phyloP scores from a whole-genome alignment of 768 basidiomycete species.

The Suillus placidus region DNA sequence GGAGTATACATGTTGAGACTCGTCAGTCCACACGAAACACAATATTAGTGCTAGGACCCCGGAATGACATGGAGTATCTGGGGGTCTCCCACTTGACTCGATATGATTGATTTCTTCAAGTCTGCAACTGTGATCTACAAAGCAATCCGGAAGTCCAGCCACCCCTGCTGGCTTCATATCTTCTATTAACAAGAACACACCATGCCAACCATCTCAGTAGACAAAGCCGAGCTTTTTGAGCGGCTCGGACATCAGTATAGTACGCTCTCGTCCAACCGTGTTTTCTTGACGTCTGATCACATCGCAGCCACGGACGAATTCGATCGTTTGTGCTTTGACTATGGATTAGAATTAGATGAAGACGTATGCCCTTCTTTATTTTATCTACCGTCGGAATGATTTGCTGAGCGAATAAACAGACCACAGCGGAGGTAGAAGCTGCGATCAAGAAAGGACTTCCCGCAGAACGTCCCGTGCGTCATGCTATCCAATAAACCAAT shows the following conservation, averaged over 20 bases:
- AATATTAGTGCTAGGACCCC: neutral
- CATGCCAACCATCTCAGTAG: constrained; percentile 96
- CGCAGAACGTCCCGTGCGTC: constrained; percentile 74
- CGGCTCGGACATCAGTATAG: constrained; percentile 83
- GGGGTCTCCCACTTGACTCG: constrained; percentile 17
- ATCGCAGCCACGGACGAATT: constrained; percentile 87
- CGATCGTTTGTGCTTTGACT: constrained; percentile 94
- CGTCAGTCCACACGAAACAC: neutral
- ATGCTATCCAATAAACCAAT: neutral
- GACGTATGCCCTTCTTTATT: constrained; percentile 63
- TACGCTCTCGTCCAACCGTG: constrained; percentile 34
- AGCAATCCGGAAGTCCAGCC: neutral
- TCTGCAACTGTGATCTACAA: constrained; percentile 2
- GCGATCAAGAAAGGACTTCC: constrained; percentile 83
- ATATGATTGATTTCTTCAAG: constrained; percentile 11
- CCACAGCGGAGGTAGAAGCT: constrained; percentile 84
- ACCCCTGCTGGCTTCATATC: neutral
- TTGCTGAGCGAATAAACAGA: constrained; percentile 49
- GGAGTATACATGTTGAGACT: neutral
- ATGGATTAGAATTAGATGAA: constrained; percentile 96
- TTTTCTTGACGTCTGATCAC: constrained; percentile 12
- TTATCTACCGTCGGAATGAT: neutral
- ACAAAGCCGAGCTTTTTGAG: constrained; percentile 93
- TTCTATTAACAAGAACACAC: constrained; percentile 7
- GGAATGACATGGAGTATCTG: constrained; percentile 19